phyloP scores from a whole-genome alignment of 2,329 filamentous ascomycete species.

The Nothophaeocryptopus gaeumannii region DNA sequence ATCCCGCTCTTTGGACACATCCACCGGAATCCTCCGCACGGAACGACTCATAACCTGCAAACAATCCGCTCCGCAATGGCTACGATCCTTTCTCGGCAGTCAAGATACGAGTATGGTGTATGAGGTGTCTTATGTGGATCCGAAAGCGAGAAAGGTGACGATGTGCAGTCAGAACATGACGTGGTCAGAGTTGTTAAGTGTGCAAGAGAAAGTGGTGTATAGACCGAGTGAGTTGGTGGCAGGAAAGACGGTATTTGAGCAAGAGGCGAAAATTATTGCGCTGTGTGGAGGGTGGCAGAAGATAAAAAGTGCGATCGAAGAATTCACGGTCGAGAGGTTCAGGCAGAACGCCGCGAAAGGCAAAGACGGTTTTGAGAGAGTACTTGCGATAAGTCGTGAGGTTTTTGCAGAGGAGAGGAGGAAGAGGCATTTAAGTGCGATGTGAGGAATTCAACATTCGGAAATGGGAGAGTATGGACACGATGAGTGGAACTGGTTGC shows the following conservation, averaged over 20 bases:
- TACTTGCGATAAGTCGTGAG: slow-evolving; percentile 86
- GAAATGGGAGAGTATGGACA: not conserved
- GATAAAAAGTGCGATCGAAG: slow-evolving; percentile 94
- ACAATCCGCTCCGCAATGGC: slow-evolving; percentile 72
- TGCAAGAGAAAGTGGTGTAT: slow-evolving; percentile 77
- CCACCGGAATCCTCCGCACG: slow-evolving; percentile 67
- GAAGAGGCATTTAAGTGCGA: slow-evolving; percentile 37
- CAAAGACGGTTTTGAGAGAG: slow-evolving; percentile 90
- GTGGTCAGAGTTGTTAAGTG: slow-evolving; percentile 82
- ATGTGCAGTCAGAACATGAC: slow-evolving; percentile 97
- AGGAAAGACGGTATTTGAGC: slow-evolving; percentile 71
- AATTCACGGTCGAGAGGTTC: slow-evolving; percentile 83
- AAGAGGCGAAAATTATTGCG: slow-evolving; percentile 89
- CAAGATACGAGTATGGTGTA: slow-evolving; percentile 84
- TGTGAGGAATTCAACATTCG: slow-evolving; percentile 4
- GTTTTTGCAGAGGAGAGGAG: slow-evolving; percentile 89
- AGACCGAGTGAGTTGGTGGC: slow-evolving; percentile 12
- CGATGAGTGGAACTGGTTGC: not conserved
- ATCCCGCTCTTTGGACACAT: slow-evolving; percentile 63
- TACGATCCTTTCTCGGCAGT: slow-evolving; percentile 74
- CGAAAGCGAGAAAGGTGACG: slow-evolving; percentile 76
- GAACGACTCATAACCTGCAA: slow-evolving; percentile 66
- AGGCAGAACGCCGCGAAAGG: slow-evolving; percentile 87
- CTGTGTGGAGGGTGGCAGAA: slow-evolving; percentile 96
- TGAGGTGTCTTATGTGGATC: slow-evolving; percentile 94